Evolutionary conservation across 352 stramenopile genomes (phyloP), one percentile per base, ranked within the genome.

Genomic region (Globisporangium ultimum): DNA sequence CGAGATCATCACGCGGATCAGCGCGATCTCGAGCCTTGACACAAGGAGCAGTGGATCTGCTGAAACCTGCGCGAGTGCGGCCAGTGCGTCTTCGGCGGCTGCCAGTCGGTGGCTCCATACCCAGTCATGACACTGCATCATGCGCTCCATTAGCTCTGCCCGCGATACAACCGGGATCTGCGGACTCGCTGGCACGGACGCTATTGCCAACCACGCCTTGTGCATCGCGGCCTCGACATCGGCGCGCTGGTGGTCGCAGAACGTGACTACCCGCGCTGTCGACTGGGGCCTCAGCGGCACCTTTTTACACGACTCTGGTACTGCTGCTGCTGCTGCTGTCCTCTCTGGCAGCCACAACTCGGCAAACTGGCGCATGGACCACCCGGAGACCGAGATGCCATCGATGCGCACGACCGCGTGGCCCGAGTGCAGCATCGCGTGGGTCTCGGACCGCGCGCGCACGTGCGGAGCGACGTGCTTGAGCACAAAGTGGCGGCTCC

Each of bases 401-500:
- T 82, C 63, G 10, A 82, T 55, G 46, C 58, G 70, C 32, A 78
- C 60, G 14, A 79, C 62, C 10, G 67, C 65, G 41, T 82, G 72
- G 6, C 68, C 65, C 17, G 53, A 14, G 4, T 70, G 48, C 12
- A 82, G 49, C 14, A 55, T 53, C 32, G 67, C 54, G 15, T 78
- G 53, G 28, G 36, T 54, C 17, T 47, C 46, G 20, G 68, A 64
- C 18, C 28, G 55, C 36, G 48, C 38, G 43, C 73, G 45, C 11
- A 57, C 38, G 15, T 63, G 20, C 13, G 38, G 48, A 18, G 58
- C 55, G 34, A 71, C 70, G 14, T 66, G 45, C 61, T 70, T 62
- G 48, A 82, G 54, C n/a, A 82, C 72, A 18, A 73, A 71, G 53
- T 77, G 55, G 34, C 68, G 70, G 55, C 67, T 71, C 41, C 76